Base-by-base conservation (phyloP, 306 rosid genomes). In the Quercus dentata region DNA sequence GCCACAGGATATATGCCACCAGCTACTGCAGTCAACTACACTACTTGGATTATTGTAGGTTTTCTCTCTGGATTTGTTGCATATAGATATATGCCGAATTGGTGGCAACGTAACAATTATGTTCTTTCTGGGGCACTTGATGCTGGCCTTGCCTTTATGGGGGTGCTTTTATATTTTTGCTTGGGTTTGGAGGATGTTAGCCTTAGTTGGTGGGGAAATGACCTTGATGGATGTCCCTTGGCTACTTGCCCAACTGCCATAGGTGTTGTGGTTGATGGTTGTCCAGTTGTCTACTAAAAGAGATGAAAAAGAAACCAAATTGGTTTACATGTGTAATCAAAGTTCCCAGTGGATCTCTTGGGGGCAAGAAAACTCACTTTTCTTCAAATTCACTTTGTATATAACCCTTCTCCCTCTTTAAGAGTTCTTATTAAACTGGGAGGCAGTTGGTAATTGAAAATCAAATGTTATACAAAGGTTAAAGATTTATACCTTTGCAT, bases 91-190 rank as follows among this genome's bases (percentile, higher is more conserved):
- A 84, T 23, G 38, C 95, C 94, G 0, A 85, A 91, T 0, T 91
- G 94, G 98, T 93, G 99, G 99, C 72, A 44, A 69, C 88, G 94
- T 9, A 91, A 93, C 69, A 92, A 95, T 70, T 95, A 95, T 78
- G 92, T 91, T 4, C 94, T 95, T 19, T 93, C 98, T 0, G 97
- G 98, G 17, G 97, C 97, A 0, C 76, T 95, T 20, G 98, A 95
- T 71, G 99, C 99, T 1, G 99, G 98, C 1, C 90, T 95, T 51
- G 99, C 96, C 11, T 93, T 93, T 76, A 95, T 95, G 97, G 99
- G 92, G 1, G 97, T 95, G 72, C 74, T 92, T 49, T 65, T 95
- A 76, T 95, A 95, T 69, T 89, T 95, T 62, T 68, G 85, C 51
- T 55, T 95, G 21, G 97, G 92, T 12, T 77, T 89, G 81, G 91